Evolutionary conservation across 768 basidiomycete genomes (phyloP).

Genomic region (Pleurotus sapidus): DNA sequence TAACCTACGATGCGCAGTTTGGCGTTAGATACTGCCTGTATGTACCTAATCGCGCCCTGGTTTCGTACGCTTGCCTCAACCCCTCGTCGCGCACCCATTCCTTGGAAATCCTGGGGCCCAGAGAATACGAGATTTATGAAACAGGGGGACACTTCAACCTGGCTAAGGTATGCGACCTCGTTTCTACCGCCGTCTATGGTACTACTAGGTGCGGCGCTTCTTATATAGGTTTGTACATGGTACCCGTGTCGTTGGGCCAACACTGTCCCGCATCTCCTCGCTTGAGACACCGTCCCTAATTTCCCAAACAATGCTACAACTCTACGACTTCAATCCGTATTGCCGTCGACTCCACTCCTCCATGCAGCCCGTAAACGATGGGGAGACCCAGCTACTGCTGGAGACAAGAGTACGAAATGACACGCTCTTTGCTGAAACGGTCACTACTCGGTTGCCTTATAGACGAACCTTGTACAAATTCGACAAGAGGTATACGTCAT

Average conservation of each 20-base stretch:
- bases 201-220: too few relatives aligned
- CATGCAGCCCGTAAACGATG: neutral
- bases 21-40: slow-evolving; percentile 8
- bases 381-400: neutral
- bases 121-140: slow-evolving; percentile 12
- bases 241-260: neutral
- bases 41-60: slow-evolving; percentile 11
- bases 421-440: neutral
- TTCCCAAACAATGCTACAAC: neutral
- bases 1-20: neutral
- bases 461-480: neutral
- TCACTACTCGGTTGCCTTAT: neutral
- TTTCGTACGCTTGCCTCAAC: neutral
- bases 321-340: slow-evolving; percentile 5
- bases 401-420: neutral
- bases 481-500: neutral
- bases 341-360: neutral
- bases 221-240: neutral
- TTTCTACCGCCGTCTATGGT: neutral
- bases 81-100: neutral
- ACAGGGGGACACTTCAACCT: neutral
- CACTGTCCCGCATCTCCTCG: neutral
- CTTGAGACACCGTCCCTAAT: neutral
- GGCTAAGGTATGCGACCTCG: slow-evolving; percentile 12
- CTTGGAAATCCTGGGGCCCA: slow-evolving; percentile 16